Evolutionary conservation across 768 basidiomycete species (phyloP).

Genomic region (Boletus fagicola): DNA sequence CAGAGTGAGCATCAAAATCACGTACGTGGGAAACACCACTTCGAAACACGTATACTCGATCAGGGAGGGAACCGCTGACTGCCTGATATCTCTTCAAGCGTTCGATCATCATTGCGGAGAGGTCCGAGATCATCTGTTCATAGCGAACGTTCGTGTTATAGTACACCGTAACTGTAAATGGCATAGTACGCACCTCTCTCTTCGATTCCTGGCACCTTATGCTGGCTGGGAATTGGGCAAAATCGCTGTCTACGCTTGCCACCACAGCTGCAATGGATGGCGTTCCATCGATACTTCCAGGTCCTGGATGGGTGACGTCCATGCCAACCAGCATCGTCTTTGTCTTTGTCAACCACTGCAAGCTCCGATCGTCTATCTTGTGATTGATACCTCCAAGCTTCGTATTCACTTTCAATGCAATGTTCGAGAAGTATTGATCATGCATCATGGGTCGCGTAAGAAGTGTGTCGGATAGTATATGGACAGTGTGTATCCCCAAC

Average conservation of each 20-base stretch:
- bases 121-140: slow-evolving; percentile 66
- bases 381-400: slow-evolving; percentile 86
- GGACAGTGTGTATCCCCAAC: slow-evolving; percentile 74
- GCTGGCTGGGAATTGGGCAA: slow-evolving; percentile 78
- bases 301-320: slow-evolving; percentile 80
- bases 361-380: slow-evolving; percentile 54
- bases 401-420: slow-evolving; percentile 78
- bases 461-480: slow-evolving; percentile 66
- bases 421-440: slow-evolving; percentile 80
- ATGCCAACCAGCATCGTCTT: slow-evolving; percentile 84
- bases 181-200: slow-evolving; percentile 23
- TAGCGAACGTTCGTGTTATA: not conserved
- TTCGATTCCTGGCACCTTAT: slow-evolving; percentile 56
- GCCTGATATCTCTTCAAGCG: slow-evolving; percentile 56
- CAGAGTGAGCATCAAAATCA: not conserved
- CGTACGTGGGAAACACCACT: slow-evolving; percentile 81
- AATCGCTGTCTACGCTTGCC: slow-evolving; percentile 65
- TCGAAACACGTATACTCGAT: slow-evolving; percentile 69
- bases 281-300: slow-evolving; percentile 62
- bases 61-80: slow-evolving; percentile 58
- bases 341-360: slow-evolving; percentile 63
- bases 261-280: slow-evolving; percentile 86
- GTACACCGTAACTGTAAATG: not conserved
- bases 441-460: slow-evolving; percentile 53
- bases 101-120: slow-evolving; percentile 68